Percentiles rank a stretch among this genome's conserved stretches.
Evolutionary conservation across 768 basidiomycete species (phyloP).

Genomic region (Leccinum ochraceum): DNA sequence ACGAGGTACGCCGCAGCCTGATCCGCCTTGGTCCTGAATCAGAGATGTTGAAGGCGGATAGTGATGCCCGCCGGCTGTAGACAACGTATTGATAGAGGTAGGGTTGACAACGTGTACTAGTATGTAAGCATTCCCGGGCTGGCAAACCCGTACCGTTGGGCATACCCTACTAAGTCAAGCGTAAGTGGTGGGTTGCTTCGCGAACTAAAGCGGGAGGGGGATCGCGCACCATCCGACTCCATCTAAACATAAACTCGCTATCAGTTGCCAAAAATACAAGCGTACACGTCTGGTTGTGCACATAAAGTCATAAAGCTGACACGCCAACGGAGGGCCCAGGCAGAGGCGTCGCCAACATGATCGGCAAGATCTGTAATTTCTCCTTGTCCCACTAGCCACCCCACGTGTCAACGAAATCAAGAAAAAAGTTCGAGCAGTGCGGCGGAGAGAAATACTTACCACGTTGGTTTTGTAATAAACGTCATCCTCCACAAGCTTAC

Average conservation of each 20-base stretch:
- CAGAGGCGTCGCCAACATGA: constrained; percentile 33
- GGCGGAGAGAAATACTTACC: constrained; percentile 14
- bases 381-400: constrained; percentile 56
- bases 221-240: not conserved
- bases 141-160: not conserved
- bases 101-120: not conserved
- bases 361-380: constrained; percentile 52
- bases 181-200: not conserved
- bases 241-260: not conserved
- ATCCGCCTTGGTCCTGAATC: constrained; percentile 53
- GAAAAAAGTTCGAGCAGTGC: not conserved
- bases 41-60: constrained; percentile 39
- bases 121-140: not conserved
- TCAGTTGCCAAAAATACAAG: not conserved
- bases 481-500: constrained; percentile 26
- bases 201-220: not conserved
- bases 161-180: not conserved
- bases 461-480: constrained; percentile 25
- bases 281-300: not conserved
- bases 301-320: not conserved
- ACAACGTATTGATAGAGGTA: not conserved
- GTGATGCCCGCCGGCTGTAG: not conserved
- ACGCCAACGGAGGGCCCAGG: constrained; percentile 13
- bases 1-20: constrained; percentile 43
- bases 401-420: not conserved